These are phyloP conservation scores for Medicago truncatula DNA, from an alignment of 306 rosid species.

Conservation along the genomic window MtrunA17r5.0-ANR NC_053043.1:51104501-51105000, in stretches of 20 bases:
- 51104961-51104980: conserved; percentile 54
- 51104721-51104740: conserved; percentile 66
- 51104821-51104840: conserved; percentile 76
- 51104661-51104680: conserved; percentile 77
- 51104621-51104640: conserved; percentile 62
- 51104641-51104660: conserved; percentile 73
- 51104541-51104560: conserved; percentile 69
- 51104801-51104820: conserved; percentile 61
- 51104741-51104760: conserved; percentile 62
- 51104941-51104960: conserved; percentile 71
- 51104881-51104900: conserved; percentile 82
- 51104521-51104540: conserved; percentile 66
- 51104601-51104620: conserved; percentile 58
- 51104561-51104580: conserved; percentile 77
- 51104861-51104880: conserved; percentile 69
- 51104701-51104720: conserved; percentile 71
- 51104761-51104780: conserved; percentile 76
- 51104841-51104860: conserved; percentile 63
- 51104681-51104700: conserved; percentile 71
- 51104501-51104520: conserved; percentile 66
- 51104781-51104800: conserved; percentile 72
- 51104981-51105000: conserved; percentile 73
- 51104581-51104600: conserved; percentile 68
- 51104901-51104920: conserved; percentile 88
- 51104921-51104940: conserved; percentile 74